These are phyloP conservation scores for Leucocoprinus leucothites DNA, from an alignment of 768 basidiomycete genomes.

Conservation along the genomic window DNA sequence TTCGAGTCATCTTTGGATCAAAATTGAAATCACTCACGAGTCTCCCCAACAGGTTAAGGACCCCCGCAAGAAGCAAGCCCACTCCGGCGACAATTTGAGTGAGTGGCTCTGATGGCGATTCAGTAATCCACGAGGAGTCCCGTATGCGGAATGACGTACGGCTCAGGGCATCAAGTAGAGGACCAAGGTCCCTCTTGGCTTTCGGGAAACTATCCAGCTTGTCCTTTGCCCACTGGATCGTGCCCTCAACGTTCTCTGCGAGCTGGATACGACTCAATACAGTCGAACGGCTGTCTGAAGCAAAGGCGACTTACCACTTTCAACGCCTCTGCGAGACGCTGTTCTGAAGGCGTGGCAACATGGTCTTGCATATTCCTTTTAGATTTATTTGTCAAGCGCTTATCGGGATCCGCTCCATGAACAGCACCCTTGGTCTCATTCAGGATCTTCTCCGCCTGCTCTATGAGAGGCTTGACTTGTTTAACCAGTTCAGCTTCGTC, in stretches of 20 bases:
- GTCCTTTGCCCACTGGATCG: constrained; percentile 34
- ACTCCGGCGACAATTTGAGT: constrained; percentile 37
- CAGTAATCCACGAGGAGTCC: background rate
- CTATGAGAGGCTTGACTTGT: constrained; percentile 31
- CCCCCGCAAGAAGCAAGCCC: constrained; percentile 30
- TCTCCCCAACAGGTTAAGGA: constrained; percentile 31
- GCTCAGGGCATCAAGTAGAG: constrained; percentile 32
- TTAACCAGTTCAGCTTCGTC: constrained; percentile 32
- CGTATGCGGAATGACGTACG: constrained; percentile 20
- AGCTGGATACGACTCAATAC: constrained; percentile 19
- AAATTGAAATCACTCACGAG: constrained; percentile 13
- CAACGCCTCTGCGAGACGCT: constrained; percentile 34
- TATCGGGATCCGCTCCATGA: constrained; percentile 34
- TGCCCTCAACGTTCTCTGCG: constrained; percentile 33
- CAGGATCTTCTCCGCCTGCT: constrained; percentile 35
- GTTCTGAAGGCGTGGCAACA: constrained; percentile 34
- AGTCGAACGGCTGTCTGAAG: background rate
- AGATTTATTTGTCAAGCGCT: constrained; percentile 29
- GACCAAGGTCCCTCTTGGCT: constrained; percentile 35
- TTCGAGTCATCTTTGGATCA: background rate
- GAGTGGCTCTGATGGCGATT: constrained; percentile 23
- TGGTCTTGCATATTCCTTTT: constrained; percentile 32
- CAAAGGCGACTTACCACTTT: constrained; percentile 26
- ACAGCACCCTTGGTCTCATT: constrained; percentile 35
- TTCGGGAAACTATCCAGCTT: constrained; percentile 36